Evolutionary conservation across 306 rosid species (phyloP), one percentile per base, ranked within the genome.

Genomic region (Ammopiptanthus mongolicus): DNA sequence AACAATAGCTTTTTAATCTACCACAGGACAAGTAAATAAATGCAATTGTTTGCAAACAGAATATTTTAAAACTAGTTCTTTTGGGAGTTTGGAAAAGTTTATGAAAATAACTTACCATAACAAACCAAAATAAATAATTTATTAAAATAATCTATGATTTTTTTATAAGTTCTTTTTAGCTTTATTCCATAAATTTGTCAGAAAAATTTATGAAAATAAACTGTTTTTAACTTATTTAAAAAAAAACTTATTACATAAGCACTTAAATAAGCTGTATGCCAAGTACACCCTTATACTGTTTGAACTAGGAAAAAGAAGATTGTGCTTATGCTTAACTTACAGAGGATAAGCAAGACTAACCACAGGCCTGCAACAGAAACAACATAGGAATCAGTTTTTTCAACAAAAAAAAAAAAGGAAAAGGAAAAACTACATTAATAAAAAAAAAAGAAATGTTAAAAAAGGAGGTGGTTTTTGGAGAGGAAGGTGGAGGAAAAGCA

Each of bases 271-370:
- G n/a, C n/a, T n/a, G n/a, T n/a, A n/a, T n/a, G n/a, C n/a, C n/a
- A n/a, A n/a, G n/a, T n/a, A n/a, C n/a, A n/a, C n/a, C n/a, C n/a
- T n/a, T n/a, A n/a, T n/a, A n/a, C n/a, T n/a, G n/a, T 8, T 8
- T 6, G 34, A 0, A 1, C 14, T 6, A 17, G 25, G 36, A 22
- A 29, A 25, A 39, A 37, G 48, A 50, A 81, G 62, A 53, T 77
- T 34, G 55, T 47, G 78, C 98, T 90, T 11, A 41, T 41, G 47
- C 13, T 41, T 10, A 41, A 41, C 47, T 41, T 84, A 96, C 99
- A 96, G 86, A 78, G 99, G 99, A 86, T 92, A 96, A 75, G 84
- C 98, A 83, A 92, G 97, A 76, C 94, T 91, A 74, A 92, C 76
- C 75, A 96, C 89, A 61, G 99, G 99, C 92, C 99, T 96, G 97